phyloP scores from a whole-genome alignment of 495 filamentous ascomycete genomes.

The Sabuloglossum arenarium region DNA sequence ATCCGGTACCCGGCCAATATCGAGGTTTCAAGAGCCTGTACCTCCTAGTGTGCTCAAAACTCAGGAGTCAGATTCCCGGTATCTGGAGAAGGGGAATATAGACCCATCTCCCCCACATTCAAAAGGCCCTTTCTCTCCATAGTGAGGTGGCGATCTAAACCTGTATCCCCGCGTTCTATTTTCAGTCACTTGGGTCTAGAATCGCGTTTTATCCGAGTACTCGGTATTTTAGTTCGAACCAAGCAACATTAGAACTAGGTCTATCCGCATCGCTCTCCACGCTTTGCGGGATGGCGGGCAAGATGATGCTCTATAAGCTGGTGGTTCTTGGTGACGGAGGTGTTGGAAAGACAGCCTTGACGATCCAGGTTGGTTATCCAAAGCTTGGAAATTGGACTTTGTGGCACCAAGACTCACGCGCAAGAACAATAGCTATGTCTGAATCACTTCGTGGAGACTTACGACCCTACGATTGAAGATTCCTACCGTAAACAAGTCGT shows the following conservation, averaged over 20 bases:
- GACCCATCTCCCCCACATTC: background rate
- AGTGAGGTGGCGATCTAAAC: background rate
- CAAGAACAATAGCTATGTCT: conserved; percentile 35
- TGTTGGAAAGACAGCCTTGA: conserved; percentile 92
- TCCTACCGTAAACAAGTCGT: conserved; percentile 98
- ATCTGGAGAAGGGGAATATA: background rate
- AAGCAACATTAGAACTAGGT: background rate
- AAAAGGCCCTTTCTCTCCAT: background rate
- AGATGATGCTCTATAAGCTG: conserved; percentile 97
- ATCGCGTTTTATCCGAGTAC: background rate
- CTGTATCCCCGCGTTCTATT: background rate
- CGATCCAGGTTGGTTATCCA: conserved; percentile 60
- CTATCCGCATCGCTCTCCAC: background rate
- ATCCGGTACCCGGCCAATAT: background rate
- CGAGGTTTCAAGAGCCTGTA: background rate
- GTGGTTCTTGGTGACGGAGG: conserved; percentile 90
- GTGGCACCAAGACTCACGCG: conserved; percentile 3
- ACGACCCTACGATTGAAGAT: conserved; percentile 94
- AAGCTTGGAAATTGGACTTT: background rate
- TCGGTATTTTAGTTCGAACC: background rate
- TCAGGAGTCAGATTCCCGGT: background rate
- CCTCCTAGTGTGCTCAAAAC: background rate
- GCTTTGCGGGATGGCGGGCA: conserved; percentile 32
- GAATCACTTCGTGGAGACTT: conserved; percentile 69
- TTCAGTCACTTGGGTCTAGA: background rate